Conservation (phyloP, 352 stramenopile genomes). For the Pythium dissimile region DNA sequence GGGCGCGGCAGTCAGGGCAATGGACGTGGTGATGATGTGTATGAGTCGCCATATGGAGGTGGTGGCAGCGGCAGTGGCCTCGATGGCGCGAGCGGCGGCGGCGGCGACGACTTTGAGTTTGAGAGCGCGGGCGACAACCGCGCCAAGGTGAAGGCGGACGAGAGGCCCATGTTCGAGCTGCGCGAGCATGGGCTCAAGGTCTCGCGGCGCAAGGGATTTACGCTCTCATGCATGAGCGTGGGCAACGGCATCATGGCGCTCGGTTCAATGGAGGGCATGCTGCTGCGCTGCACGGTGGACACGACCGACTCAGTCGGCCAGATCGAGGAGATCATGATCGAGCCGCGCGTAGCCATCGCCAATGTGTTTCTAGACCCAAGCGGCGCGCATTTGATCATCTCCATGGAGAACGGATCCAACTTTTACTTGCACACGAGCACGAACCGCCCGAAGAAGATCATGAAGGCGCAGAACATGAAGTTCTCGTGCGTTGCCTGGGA, state of each 20-base stretch:
- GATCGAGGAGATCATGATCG: conserved; percentile 89
- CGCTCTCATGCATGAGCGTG: conserved; percentile 73
- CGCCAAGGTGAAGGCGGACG: conserved; percentile 49
- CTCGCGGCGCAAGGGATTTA: conserved; percentile 82
- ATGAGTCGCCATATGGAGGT: conserved; percentile 35
- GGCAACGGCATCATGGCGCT: conserved; percentile 81
- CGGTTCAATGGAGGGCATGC: conserved; percentile 75
- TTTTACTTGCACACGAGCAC: conserved; percentile 79
- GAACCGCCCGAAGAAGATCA: conserved; percentile 82
- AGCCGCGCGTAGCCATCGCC: conserved; percentile 79
- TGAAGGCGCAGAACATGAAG: conserved; percentile 74
- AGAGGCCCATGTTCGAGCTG: conserved; percentile 84
- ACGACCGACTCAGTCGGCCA: conserved; percentile 65
- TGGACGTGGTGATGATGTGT: conserved; percentile 17
- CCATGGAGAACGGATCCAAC: conserved; percentile 87
- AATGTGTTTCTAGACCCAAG: conserved; percentile 83
- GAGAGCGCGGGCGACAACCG: conserved; percentile 53
- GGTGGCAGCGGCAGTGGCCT: conserved; percentile 6
- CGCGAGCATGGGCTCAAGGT: conserved; percentile 86
- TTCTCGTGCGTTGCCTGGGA: conserved; percentile 84
- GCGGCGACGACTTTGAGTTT: conserved; percentile 78
- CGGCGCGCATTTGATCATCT: conserved; percentile 74
- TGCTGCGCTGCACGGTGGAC: conserved; percentile 76
- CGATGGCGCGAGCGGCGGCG: conserved; percentile 26
- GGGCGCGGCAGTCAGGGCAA: conserved; percentile 4